Conservation (phyloP, 2,329 filamentous ascomycete genomes). For the Neofusicoccum cordaticola region DNA sequence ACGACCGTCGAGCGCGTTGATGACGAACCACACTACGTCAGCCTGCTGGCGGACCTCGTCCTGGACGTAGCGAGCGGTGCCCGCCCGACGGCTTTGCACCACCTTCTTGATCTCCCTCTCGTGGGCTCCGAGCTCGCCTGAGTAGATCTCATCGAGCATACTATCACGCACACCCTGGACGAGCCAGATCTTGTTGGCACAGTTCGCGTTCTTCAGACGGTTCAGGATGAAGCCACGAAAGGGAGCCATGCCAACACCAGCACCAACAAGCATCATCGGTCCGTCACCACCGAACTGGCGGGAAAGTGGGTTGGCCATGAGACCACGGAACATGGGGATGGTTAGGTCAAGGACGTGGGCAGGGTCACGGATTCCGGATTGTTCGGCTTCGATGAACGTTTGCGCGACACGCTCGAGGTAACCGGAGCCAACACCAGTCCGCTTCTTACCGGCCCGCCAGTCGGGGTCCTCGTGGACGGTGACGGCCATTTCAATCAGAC, state of each 20-base stretch:
- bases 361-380: slow-evolving; percentile 47
- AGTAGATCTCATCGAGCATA: slow-evolving; percentile 92
- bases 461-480: slow-evolving; percentile 85
- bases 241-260: slow-evolving; percentile 92
- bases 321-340: slow-evolving; percentile 94
- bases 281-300: slow-evolving; percentile 90
- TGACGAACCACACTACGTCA: slow-evolving; percentile 97
- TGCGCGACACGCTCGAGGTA: slow-evolving; percentile 86
- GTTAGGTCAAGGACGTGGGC: slow-evolving; percentile 58
- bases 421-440: slow-evolving; percentile 86
- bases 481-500: slow-evolving; percentile 93
- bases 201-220: slow-evolving; percentile 88
- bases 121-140: slow-evolving; percentile 91
- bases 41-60: slow-evolving; percentile 90
- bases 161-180: slow-evolving; percentile 93
- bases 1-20: slow-evolving; percentile 92
- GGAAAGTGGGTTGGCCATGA: slow-evolving; percentile 95
- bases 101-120: slow-evolving; percentile 58
- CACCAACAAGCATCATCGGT: slow-evolving; percentile 95
- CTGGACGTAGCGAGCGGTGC: slow-evolving; percentile 88
- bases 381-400: slow-evolving; percentile 66
- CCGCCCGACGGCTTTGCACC: slow-evolving; percentile 50
- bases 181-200: slow-evolving; percentile 97
- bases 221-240: slow-evolving; percentile 98
- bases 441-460: slow-evolving; percentile 64